A percentile compares a stretch with the other conserved stretches of the same genome.
Evolutionary conservation across 768 basidiomycete genomes (phyloP).

Genomic region (Trametes sanguinea): DNA sequence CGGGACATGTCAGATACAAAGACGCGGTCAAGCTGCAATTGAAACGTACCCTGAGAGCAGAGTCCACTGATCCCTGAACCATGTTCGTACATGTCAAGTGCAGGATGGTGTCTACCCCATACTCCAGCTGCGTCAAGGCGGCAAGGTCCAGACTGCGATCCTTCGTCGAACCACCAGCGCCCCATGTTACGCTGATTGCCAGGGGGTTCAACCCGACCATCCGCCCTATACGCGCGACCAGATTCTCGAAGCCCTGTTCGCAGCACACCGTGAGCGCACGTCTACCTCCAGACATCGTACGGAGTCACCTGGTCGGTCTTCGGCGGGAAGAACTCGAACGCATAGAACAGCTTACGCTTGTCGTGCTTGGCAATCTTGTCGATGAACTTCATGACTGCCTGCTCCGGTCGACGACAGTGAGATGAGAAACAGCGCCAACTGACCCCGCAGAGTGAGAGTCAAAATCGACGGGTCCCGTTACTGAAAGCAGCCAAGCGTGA

Average conservation of each 20-base stretch:
- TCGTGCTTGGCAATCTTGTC: slow-evolving; percentile 60
- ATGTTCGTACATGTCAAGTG: slow-evolving; percentile 99
- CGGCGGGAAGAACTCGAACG: slow-evolving; percentile 97
- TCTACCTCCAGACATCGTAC: slow-evolving; percentile 7
- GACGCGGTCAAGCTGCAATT: neutral
- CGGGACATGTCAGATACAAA: neutral
- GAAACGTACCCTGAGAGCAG: slow-evolving; percentile 70
- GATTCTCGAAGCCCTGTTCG: slow-evolving; percentile 83
- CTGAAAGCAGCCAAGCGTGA: neutral
- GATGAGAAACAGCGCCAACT: neutral
- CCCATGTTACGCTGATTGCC: slow-evolving; percentile 95
- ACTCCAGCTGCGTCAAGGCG: slow-evolving; percentile 66
- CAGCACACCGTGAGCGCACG: slow-evolving; percentile 8
- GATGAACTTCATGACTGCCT: slow-evolving; percentile 62
- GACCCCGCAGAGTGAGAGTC: slow-evolving; percentile 13
- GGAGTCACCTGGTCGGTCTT: slow-evolving; percentile 78
- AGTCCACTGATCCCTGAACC: slow-evolving; percentile 84
- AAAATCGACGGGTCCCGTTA: slow-evolving; percentile 11
- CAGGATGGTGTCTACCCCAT: slow-evolving; percentile 83
- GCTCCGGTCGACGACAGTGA: neutral
- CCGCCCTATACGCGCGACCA: slow-evolving; percentile 84
- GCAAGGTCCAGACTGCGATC: slow-evolving; percentile 89
- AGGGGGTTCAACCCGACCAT: slow-evolving; percentile 76
- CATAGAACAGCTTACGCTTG: slow-evolving; percentile 71
- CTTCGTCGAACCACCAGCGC: slow-evolving; percentile 91